These are phyloP conservation scores for Cunninghamia lanceolata DNA, from an alignment of 75 land plant genomes.

Conservation along the genomic window DNA sequence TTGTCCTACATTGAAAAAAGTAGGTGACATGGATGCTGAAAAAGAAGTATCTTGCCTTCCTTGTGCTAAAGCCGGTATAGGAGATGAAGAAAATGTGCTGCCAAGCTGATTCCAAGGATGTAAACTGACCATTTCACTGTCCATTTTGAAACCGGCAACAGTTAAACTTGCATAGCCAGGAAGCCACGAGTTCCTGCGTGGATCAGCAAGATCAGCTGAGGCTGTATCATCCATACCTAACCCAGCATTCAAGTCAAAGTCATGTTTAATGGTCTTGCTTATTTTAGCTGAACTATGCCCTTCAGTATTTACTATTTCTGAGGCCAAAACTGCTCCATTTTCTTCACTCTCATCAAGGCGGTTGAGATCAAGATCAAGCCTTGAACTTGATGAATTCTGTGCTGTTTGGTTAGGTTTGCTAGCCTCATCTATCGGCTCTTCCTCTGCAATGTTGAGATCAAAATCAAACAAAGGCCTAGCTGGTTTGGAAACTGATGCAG, in stretches of 20 bases:
- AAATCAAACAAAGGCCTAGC: constrained; percentile 22
- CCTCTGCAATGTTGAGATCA: constrained; percentile 48
- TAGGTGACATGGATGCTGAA: constrained; percentile 20
- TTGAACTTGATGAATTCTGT: constrained; percentile 52
- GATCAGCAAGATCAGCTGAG: constrained; percentile 9
- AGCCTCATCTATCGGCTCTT: constrained; percentile 1
- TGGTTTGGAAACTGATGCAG: constrained; percentile 3
- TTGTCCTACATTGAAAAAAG: background rate
- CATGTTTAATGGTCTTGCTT: constrained; percentile 20
- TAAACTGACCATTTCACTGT: constrained; percentile 13
- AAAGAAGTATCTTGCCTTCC: constrained; percentile 13
- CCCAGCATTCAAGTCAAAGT: constrained; percentile 54
- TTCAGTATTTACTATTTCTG: constrained; percentile 15
- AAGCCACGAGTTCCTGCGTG: background rate
- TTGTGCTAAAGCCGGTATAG: constrained; percentile 26
- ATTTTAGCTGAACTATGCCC: constrained; percentile 9
- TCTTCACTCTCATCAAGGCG: constrained; percentile 44
- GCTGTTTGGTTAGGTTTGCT: constrained; percentile 22
- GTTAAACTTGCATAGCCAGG: background rate
- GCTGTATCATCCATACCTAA: constrained; percentile 32
- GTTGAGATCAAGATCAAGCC: constrained; percentile 50
- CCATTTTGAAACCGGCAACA: constrained; percentile 14
- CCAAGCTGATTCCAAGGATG: constrained; percentile 31
- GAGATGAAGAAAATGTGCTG: constrained; percentile 14
- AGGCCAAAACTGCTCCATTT: constrained; percentile 8